Percentiles rank a stretch among this genome's conserved stretches.
phyloP scores from a whole-genome alignment of 805 yeast species.

The Wickerhamomyces alni region DNA sequence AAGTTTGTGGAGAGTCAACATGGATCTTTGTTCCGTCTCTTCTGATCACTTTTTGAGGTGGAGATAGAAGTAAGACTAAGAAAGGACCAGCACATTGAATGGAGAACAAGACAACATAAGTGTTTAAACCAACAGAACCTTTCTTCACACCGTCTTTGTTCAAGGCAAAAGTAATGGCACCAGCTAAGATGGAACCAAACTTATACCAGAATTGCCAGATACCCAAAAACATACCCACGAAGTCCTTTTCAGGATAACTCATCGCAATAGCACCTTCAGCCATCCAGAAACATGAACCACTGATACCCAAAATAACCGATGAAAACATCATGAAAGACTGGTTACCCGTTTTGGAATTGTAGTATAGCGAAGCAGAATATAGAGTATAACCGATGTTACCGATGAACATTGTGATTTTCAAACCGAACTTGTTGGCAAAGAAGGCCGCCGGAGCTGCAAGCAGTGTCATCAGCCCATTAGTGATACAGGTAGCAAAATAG shows the following conservation, averaged over 20 bases:
- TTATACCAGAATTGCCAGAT: constrained; percentile 22
- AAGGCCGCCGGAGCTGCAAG: constrained; percentile 18
- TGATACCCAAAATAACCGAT: constrained; percentile 19
- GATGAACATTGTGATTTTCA: constrained; percentile 12
- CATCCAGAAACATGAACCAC: constrained; percentile 23
- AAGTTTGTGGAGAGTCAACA: constrained; percentile 5
- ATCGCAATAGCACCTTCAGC: constrained; percentile 24
- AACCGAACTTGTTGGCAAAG: constrained; percentile 17
- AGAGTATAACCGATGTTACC: constrained; percentile 23
- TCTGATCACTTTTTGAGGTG: constrained; percentile 25
- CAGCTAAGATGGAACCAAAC: constrained; percentile 23
- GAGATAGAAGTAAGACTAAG: constrained; percentile 14
- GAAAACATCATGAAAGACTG: constrained; percentile 22
- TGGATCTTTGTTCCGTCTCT: constrained; percentile 21
- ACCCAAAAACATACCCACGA: constrained; percentile 24
- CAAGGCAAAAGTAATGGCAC: constrained; percentile 15
- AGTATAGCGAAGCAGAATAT: constrained; percentile 23
- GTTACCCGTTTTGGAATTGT: constrained; percentile 21
- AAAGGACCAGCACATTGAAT: constrained; percentile 23
- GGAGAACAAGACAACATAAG: constrained; percentile 21
- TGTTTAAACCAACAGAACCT: constrained; percentile 20
- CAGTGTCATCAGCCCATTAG: constrained; percentile 19
- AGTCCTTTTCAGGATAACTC: constrained; percentile 16
- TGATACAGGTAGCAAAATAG: constrained; percentile 13
- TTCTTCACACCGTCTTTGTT: constrained; percentile 9